Evolutionary conservation across 164 flowering plant species (phyloP).

Genomic region (Sedum album): DNA sequence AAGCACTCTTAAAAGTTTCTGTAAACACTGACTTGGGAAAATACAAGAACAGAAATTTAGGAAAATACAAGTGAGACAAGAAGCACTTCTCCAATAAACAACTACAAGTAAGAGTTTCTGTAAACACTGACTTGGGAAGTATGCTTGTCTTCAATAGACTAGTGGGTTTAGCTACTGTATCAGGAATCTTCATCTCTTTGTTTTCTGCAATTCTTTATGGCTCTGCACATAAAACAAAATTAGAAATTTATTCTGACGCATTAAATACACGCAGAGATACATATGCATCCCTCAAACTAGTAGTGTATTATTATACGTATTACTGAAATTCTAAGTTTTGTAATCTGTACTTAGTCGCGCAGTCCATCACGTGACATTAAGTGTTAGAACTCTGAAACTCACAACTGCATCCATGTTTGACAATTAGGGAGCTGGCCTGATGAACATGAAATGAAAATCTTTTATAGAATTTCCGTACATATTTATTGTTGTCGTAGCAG

Average conservation of each 20-base stretch:
- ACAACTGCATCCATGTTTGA: not conserved
- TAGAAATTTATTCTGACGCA: slow-evolving; percentile 3
- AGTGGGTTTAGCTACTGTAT: not conserved
- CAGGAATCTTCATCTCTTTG: slow-evolving; percentile 2
- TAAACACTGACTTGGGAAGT: slow-evolving; percentile 1
- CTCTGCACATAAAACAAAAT: not conserved
- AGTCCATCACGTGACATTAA: not conserved
- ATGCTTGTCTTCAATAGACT: not conserved
- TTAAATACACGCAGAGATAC: not conserved
- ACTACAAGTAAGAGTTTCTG: not conserved
- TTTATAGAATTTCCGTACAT: not conserved
- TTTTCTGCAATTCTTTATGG: not conserved
- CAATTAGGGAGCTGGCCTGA: not conserved
- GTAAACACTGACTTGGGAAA: not conserved
- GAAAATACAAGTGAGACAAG: not conserved
- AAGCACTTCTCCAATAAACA: not conserved
- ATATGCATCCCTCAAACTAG: not conserved
- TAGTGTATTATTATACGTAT: not conserved
- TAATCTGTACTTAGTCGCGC: not conserved
- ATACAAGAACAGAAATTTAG: not conserved
- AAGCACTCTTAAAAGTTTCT: not conserved
- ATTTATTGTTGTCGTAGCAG: not conserved
- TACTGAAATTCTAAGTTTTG: not conserved
- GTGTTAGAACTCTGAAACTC: not conserved
- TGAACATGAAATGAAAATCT: not conserved